Conservation (phyloP, 495 filamentous ascomycete genomes). For the Penicillium canescens region DNA sequence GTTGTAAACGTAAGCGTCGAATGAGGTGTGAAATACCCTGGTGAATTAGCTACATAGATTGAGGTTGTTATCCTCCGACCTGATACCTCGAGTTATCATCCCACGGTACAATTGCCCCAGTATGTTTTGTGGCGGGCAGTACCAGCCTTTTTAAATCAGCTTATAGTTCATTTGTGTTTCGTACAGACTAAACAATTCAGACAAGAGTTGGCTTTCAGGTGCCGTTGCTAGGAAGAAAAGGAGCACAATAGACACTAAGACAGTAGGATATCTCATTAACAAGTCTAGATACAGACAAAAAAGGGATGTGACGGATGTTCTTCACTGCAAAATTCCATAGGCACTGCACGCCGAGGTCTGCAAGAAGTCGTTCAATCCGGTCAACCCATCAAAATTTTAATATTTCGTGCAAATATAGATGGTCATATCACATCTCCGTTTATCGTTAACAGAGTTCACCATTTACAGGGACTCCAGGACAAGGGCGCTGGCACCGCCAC, state of each 20-base stretch:
- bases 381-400: slow-evolving; percentile 13
- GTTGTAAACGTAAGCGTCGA: too few species aligned
- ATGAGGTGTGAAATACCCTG: too few species aligned
- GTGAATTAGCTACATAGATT: too few species aligned
- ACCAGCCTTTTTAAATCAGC: too few species aligned
- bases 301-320: background rate
- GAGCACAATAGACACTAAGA: background rate
- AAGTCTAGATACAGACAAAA: background rate
- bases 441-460: slow-evolving; percentile 20
- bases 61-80: too few species aligned
- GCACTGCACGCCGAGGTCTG: background rate
- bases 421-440: slow-evolving; percentile 30
- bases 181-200: too few species aligned
- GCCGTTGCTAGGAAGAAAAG: too few species aligned
- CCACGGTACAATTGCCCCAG: too few species aligned
- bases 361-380: background rate
- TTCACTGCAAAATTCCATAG: background rate
- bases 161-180: too few species aligned
- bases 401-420: slow-evolving; percentile 13
- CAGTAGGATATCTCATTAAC: slow-evolving; percentile 10
- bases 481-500: slow-evolving; percentile 88
- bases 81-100: too few species aligned
- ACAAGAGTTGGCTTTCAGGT: too few species aligned
- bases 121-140: too few species aligned
- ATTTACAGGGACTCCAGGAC: slow-evolving; percentile 69